Evolutionary conservation across 495 filamentous ascomycete genomes (phyloP).

Genomic region (Venustampulla echinocandica): DNA sequence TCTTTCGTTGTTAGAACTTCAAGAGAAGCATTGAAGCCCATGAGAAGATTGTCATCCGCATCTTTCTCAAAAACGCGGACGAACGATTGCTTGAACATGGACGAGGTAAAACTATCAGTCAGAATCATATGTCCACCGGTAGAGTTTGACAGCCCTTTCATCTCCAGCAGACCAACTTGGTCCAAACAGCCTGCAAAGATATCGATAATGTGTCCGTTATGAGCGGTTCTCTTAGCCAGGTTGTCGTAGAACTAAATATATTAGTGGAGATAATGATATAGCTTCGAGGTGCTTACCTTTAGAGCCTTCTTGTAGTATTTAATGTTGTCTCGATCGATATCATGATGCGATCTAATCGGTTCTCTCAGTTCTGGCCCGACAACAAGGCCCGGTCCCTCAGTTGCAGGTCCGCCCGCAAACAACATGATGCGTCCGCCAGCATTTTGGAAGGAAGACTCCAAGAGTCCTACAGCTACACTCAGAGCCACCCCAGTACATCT

Average conservation of each 20-base stretch:
- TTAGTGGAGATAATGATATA: not conserved
- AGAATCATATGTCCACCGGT: slow-evolving; percentile 98
- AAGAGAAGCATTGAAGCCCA: slow-evolving; percentile 97
- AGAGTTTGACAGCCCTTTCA: slow-evolving; percentile 95
- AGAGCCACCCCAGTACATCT: slow-evolving; percentile 95
- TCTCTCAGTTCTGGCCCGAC: slow-evolving; percentile 96
- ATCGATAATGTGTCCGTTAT: slow-evolving; percentile 96
- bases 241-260: slow-evolving; percentile 74
- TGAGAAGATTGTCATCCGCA: slow-evolving; percentile 82
- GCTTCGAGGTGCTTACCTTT: slow-evolving; percentile 52
- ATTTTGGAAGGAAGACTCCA: slow-evolving; percentile 94
- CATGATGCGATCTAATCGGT: slow-evolving; percentile 96
- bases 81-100: slow-evolving; percentile 99
- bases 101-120: slow-evolving; percentile 97
- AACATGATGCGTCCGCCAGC: slow-evolving; percentile 94
- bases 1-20: slow-evolving; percentile 98
- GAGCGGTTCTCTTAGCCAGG: slow-evolving; percentile 89
- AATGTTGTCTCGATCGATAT: slow-evolving; percentile 97
- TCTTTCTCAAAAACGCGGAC: slow-evolving; percentile 97
- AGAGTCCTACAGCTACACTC: slow-evolving; percentile 84
- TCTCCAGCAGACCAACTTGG: slow-evolving; percentile 95
- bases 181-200: slow-evolving; percentile 98
- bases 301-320: slow-evolving; percentile 99
- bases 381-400: slow-evolving; percentile 93
- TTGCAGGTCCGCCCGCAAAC: slow-evolving; percentile 90